Conservation (phyloP, 2,329 filamentous ascomycete genomes). For the Scopulariopsis brevicaulis region DNA sequence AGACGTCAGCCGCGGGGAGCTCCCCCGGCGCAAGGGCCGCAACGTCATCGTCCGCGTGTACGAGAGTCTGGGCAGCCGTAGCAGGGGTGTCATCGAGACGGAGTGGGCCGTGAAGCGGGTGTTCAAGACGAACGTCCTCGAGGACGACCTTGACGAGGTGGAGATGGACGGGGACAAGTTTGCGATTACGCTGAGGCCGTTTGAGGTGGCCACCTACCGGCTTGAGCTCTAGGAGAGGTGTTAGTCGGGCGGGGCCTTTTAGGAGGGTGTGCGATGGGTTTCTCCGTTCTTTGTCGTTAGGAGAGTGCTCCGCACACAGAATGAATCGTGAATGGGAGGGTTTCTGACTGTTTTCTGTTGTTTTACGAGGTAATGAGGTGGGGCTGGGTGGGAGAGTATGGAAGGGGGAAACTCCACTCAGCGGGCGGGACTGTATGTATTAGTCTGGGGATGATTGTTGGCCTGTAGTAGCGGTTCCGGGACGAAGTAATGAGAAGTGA, state of each 20-base stretch:
- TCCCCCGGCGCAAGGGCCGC: slow-evolving; percentile 56
- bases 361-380: not conserved
- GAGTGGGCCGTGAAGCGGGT: slow-evolving; percentile 63
- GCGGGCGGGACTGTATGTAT: not conserved
- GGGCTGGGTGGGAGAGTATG: not conserved
- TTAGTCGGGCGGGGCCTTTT: not conserved
- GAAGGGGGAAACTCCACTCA: not conserved
- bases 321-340: not conserved
- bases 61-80: slow-evolving; percentile 76
- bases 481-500: not conserved
- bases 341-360: not conserved
- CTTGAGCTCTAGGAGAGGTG: slow-evolving; percentile 33
- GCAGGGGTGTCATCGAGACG: slow-evolving; percentile 58
- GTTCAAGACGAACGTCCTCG: slow-evolving; percentile 75
- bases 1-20: slow-evolving; percentile 51
- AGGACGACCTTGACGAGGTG: slow-evolving; percentile 70
- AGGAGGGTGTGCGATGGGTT: not conserved
- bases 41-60: slow-evolving; percentile 81
- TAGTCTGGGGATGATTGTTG: not conserved
- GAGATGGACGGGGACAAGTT: slow-evolving; percentile 38
- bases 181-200: slow-evolving; percentile 58
- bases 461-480: not conserved
- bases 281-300: not conserved
- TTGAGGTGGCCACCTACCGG: slow-evolving; percentile 77
- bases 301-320: not conserved